Evolutionary conservation across 305 asterid species (phyloP).

Genomic region (Salvia sclarea): DNA sequence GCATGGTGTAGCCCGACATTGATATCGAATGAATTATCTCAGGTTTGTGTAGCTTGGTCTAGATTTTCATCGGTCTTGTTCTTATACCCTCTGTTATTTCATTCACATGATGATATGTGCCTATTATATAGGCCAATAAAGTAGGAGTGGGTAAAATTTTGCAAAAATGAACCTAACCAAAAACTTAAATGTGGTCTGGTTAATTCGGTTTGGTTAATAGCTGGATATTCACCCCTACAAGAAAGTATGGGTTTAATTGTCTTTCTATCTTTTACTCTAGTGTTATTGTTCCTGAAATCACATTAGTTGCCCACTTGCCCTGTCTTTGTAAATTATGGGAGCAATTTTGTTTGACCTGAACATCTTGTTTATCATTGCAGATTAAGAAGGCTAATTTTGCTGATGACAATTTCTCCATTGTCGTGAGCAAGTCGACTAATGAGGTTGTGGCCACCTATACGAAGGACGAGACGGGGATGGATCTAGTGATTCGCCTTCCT

Average conservation of each 20-base stretch:
- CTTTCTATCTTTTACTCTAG: constrained; percentile 1
- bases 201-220: too few relatives aligned
- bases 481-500: constrained; percentile 93
- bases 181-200: too few relatives aligned
- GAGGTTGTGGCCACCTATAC: constrained; percentile 97
- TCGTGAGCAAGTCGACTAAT: constrained; percentile 92
- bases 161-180: too few relatives aligned
- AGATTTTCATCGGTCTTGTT: constrained; percentile 7
- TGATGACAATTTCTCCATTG: constrained; percentile 83
- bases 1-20: constrained; percentile 93
- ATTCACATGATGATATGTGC: constrained; percentile 3
- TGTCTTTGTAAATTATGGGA: background rate
- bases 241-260: constrained; percentile 4
- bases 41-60: constrained; percentile 50
- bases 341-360: constrained; percentile 25
- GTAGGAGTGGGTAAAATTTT: background rate
- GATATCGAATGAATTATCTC: constrained; percentile 78
- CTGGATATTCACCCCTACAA: too few relatives aligned
- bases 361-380: constrained; percentile 53
- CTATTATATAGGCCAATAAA: background rate
- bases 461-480: constrained; percentile 97
- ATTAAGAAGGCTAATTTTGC: constrained; percentile 77
- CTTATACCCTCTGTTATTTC: background rate
- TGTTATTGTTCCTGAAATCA: constrained; percentile 11
- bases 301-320: background rate